Conservation (phyloP, 179 eudicot species). For the Spergularia azorica region DNA sequence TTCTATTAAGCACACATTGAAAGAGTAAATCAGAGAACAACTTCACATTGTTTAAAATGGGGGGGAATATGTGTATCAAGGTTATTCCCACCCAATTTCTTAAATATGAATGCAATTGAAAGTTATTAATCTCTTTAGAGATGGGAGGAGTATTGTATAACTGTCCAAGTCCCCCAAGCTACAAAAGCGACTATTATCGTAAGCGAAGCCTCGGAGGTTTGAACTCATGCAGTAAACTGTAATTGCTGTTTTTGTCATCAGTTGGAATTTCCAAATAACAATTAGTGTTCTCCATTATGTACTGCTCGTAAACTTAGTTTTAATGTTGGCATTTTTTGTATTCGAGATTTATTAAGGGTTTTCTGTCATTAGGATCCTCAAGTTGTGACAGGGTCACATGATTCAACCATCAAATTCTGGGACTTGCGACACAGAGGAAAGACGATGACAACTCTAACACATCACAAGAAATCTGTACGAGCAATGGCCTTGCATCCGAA, state of each 20-base stretch:
- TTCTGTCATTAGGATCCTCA: conserved; percentile 83
- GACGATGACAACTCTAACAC: conserved; percentile 89
- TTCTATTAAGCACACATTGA: too few relatives aligned
- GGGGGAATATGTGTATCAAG: too few relatives aligned
- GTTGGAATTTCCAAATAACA: not conserved
- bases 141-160: not conserved
- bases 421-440: conserved; percentile 93
- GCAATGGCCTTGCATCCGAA: conserved; percentile 95
- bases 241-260: not conserved
- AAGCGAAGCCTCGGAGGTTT: not conserved
- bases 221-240: not conserved
- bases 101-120: too few relatives aligned
- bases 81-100: too few relatives aligned
- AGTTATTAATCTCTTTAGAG: too few relatives aligned
- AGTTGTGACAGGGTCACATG: conserved; percentile 97
- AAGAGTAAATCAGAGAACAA: too few relatives aligned
- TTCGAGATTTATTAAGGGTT: conserved; percentile 23
- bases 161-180: not conserved
- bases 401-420: conserved; percentile 93
- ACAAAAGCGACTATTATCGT: not conserved
- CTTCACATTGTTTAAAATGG: too few relatives aligned
- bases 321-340: not conserved
- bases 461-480: conserved; percentile 96
- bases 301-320: not conserved
- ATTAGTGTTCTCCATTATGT: not conserved